Evolutionary conservation across 106 monocot genomes (phyloP), one percentile per base, ranked within the genome.

Genomic region (Dioscorea zingiberensis): DNA sequence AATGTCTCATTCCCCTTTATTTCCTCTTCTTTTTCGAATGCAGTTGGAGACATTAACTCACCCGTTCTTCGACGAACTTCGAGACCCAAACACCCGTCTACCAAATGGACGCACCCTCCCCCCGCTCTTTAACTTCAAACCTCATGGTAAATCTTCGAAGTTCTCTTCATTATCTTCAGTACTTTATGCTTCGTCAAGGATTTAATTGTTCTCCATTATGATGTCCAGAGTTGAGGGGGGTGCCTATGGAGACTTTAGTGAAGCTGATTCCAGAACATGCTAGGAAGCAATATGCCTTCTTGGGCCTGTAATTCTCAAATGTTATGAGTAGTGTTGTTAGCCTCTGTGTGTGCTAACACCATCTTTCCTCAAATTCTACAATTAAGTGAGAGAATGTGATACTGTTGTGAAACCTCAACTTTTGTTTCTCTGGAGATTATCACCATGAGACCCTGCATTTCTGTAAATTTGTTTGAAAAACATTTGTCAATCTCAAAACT

Each of bases 41-140:
- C 75, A 90, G 89, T 69, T 90, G 74, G 89, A 85, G 70, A 78
- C 79, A 16, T 82, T 75, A 26, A 76, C 82, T 60, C 89, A 89
- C 68, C 85, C 89, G 69, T 90, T 90, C 72, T 90, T 90, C 66
- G 85, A 90, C 75, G 89, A 90, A 61, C 82, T 90, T 59, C 82
- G 85, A 28, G 85, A 90, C 22, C 82, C 89, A 13, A 77, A 77
- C 55, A 69, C 85, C 48, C 82, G 85, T 38, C 74, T 90, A 16
- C 89, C 82, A 14, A 90, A 80, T 64, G 84, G 88, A 1, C 83
- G 88, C 8, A 71, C 78, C 69, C 69, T 88, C 54, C 88, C 88
- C 67, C 84, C 88, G 13, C 71, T 88, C 8, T 88, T 88, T 64
- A 88, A 88, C 66, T 84, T 88, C 67, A 83, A 77, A 60, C 65